Conservation (phyloP, 805 yeast genomes). For the Kodamaea sagamina region DNA sequence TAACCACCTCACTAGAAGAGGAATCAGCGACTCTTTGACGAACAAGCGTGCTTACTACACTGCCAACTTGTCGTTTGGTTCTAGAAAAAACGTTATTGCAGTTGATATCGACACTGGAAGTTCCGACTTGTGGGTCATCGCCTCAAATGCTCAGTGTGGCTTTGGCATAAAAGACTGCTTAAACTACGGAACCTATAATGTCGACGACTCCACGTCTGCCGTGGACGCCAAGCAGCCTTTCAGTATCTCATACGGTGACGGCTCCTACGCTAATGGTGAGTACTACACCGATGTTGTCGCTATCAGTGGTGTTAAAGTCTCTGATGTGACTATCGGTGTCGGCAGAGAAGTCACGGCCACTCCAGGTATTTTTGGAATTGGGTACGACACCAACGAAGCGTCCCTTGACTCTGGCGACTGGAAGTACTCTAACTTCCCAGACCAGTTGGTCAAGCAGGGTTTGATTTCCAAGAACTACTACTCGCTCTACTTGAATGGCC, state of each 20-base stretch:
- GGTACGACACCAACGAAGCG: slow-evolving; percentile 9
- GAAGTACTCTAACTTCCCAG: slow-evolving; percentile 5
- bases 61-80: slow-evolving; percentile 10
- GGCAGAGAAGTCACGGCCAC: not conserved
- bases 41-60: slow-evolving; percentile 7
- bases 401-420: not conserved
- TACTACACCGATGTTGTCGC: slow-evolving; percentile 5
- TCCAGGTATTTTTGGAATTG: slow-evolving; percentile 10
- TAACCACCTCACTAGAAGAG: not conserved
- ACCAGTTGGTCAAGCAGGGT: slow-evolving; percentile 8
- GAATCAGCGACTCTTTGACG: slow-evolving; percentile 2
- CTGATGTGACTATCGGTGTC: slow-evolving; percentile 2
- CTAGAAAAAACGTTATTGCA: slow-evolving; percentile 10
- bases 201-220: slow-evolving; percentile 11
- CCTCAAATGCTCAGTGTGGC: slow-evolving; percentile 4
- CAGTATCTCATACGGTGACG: slow-evolving; percentile 4
- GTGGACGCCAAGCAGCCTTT: slow-evolving; percentile 6
- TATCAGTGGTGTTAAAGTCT: slow-evolving; percentile 4
- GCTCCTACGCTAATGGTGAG: slow-evolving; percentile 3
- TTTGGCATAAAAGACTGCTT: not conserved
- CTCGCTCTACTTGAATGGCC: slow-evolving; percentile 17
- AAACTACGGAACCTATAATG: slow-evolving; percentile 6
- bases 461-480: slow-evolving; percentile 13
- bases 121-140: slow-evolving; percentile 15
- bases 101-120: slow-evolving; percentile 16